Conservation (phyloP, 306 rosid species). For the Gillenia trifoliata region DNA sequence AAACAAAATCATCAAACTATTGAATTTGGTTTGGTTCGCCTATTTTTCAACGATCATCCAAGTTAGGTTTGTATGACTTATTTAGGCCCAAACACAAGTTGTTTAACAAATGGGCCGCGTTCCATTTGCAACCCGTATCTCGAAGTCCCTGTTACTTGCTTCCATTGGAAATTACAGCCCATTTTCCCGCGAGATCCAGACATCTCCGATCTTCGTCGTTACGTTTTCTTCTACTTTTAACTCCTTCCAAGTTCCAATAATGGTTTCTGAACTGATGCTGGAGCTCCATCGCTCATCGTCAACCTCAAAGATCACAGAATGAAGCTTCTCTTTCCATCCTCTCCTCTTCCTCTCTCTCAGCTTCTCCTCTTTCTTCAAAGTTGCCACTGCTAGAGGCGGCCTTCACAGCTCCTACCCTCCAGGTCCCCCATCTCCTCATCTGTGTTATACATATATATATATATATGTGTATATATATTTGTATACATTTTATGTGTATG, state of each 20-base stretch:
- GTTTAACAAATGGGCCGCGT: not conserved
- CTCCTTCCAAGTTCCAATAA: not conserved
- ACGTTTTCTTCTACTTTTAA: not conserved
- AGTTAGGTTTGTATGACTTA: not conserved
- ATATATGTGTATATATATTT: not conserved
- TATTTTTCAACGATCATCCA: too few relatives aligned
- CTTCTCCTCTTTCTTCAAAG: conserved; percentile 29
- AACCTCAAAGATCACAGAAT: not conserved
- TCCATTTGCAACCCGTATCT: not conserved
- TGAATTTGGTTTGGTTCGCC: too few relatives aligned
- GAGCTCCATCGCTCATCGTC: not conserved
- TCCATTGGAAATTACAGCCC: not conserved
- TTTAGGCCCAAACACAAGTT: not conserved
- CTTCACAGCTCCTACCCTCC: conserved; percentile 20
- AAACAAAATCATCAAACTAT: too few relatives aligned
- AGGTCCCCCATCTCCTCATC: conserved; percentile 37
- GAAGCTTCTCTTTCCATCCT: conserved; percentile 34
- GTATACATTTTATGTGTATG: not conserved
- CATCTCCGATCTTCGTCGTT: not conserved
- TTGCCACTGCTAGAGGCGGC: conserved; percentile 48
- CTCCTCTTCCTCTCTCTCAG: conserved; percentile 34
- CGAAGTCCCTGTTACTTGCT: not conserved
- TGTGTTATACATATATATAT: not conserved
- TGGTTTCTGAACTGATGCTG: conserved; percentile 10
- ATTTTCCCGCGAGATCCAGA: not conserved